Evolutionary conservation across 352 stramenopile species (phyloP).

Genomic region (Halophytophthora polymorphica): DNA sequence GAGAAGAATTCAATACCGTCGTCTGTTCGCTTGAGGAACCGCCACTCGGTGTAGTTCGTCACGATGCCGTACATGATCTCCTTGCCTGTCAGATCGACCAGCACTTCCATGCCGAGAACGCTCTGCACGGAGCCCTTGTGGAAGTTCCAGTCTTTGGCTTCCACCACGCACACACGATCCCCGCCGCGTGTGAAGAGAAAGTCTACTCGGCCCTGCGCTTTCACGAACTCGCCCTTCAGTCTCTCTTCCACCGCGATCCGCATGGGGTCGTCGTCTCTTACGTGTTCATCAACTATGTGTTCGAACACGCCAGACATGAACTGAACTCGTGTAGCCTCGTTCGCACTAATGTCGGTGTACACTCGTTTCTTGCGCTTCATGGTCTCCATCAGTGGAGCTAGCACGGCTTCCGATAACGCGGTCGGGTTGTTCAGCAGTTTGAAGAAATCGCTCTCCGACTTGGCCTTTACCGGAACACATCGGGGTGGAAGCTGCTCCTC

Average conservation of each 20-base stretch:
- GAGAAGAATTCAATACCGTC: not conserved
- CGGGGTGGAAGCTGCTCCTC: not conserved
- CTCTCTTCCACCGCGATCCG: not conserved
- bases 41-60: not conserved
- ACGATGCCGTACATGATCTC: not conserved
- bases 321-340: not conserved
- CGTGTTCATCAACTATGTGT: not conserved
- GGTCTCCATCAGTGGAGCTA: not conserved
- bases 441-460: not conserved
- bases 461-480: not conserved
- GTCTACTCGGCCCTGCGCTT: not conserved
- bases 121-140: not conserved
- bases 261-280: not conserved
- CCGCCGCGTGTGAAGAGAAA: not conserved
- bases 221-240: not conserved
- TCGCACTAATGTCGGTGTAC: not conserved
- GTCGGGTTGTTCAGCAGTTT: not conserved
- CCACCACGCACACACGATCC: not conserved
- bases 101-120: not conserved
- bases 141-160: not conserved
- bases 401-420: not conserved
- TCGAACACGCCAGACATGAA: not conserved
- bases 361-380: not conserved
- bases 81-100: not conserved
- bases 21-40: not conserved